These are phyloP conservation scores for Penicillium sp. DNA, from an alignment of 2,329 filamentous ascomycete species.

Conservation along the genomic window DNA sequence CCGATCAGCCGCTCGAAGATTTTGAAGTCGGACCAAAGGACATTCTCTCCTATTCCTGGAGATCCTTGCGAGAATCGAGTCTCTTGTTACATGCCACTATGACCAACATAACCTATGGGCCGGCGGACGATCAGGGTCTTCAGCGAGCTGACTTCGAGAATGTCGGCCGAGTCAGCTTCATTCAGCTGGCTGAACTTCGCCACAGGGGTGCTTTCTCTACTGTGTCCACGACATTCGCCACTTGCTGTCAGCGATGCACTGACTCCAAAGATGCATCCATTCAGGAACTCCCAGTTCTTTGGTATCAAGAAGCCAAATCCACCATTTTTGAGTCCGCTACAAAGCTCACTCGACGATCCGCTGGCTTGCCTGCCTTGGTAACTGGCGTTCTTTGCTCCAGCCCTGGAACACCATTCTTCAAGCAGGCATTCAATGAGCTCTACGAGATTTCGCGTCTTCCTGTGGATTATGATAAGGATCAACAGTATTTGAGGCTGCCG, in stretches of 20 bases:
- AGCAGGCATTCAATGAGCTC: constrained; percentile 43
- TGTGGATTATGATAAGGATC: constrained; percentile 27
- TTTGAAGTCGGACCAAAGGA: constrained; percentile 79
- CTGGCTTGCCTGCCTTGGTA: constrained; percentile 84
- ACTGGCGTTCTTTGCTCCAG: constrained; percentile 70
- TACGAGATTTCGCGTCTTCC: constrained; percentile 39
- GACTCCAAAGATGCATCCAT: constrained; percentile 50
- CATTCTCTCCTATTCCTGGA: constrained; percentile 90
- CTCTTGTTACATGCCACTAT: constrained; percentile 68
- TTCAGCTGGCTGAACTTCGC: constrained; percentile 76
- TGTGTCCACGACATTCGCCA: constrained; percentile 81
- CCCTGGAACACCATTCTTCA: constrained; percentile 53
- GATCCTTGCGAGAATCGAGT: constrained; percentile 91
- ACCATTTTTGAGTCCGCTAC: constrained; percentile 75
- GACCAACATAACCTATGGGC: constrained; percentile 53
- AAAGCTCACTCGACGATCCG: constrained; percentile 82
- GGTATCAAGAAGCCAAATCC: constrained; percentile 68
- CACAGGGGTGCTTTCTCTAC: constrained; percentile 93
- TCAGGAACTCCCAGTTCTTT: constrained; percentile 57
- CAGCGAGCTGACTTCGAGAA: constrained; percentile 59
- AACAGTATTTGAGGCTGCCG: constrained; percentile 61
- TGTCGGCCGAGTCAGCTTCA: constrained; percentile 75
- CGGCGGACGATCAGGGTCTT: constrained; percentile 46
- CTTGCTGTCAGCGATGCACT: constrained; percentile 70
- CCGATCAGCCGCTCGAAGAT: constrained; percentile 61